A percentile compares a stretch with the other conserved stretches of the same genome.
phyloP scores from a whole-genome alignment of 306 rosid species.

The Alnus rubra region DNA sequence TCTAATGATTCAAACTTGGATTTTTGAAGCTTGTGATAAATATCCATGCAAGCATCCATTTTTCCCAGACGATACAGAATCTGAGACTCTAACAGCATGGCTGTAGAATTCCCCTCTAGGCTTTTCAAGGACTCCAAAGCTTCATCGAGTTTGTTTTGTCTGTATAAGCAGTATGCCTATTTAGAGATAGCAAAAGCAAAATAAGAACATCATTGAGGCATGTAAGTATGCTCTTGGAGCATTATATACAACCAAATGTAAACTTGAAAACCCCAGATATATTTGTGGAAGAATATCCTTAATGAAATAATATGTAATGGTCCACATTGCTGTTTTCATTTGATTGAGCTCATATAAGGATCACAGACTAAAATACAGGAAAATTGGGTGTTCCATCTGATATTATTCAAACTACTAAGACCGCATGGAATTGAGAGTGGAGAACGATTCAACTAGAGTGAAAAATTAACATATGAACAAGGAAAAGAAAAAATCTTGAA shows the following conservation, averaged over 20 bases:
- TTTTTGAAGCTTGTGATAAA: slow-evolving; percentile 79
- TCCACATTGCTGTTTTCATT: background rate
- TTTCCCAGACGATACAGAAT: slow-evolving; percentile 86
- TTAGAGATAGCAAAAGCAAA: slow-evolving; percentile 30
- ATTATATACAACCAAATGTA: background rate
- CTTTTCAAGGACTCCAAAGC: slow-evolving; percentile 65
- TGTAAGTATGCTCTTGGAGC: background rate
- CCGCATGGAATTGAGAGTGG: background rate
- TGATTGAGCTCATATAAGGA: background rate
- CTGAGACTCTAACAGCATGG: slow-evolving; percentile 83
- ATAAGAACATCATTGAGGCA: slow-evolving; percentile 27
- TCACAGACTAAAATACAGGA: background rate
- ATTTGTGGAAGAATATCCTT: slow-evolving; percentile 15
- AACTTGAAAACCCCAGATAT: background rate
- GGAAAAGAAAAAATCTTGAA: background rate
- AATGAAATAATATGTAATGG: background rate
- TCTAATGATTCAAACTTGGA: slow-evolving; percentile 80
- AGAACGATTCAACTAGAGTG: background rate
- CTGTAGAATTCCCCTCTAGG: slow-evolving; percentile 57
- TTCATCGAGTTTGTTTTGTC: slow-evolving; percentile 87
- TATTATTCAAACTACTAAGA: background rate
- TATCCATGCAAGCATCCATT: slow-evolving; percentile 86
- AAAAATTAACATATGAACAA: background rate
- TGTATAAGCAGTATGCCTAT: slow-evolving; percentile 97
- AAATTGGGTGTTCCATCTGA: background rate